Conservation (phyloP, 2,329 filamentous ascomycete genomes). For the Helotiales sp. region DNA sequence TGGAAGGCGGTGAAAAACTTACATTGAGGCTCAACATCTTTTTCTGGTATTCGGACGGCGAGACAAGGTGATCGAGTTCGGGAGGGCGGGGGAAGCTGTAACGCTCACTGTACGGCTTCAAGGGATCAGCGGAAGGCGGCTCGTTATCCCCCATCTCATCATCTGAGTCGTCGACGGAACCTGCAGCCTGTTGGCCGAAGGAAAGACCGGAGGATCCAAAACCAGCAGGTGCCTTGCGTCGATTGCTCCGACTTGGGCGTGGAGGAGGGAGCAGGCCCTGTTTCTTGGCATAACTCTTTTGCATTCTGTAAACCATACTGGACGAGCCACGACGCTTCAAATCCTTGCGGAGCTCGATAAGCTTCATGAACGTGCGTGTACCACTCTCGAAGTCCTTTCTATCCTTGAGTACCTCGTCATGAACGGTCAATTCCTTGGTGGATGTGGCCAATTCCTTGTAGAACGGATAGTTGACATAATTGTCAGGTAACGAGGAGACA, state of each 20-base stretch:
- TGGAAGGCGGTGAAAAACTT: neutral
- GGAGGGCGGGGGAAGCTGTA: neutral
- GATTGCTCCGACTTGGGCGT: neutral
- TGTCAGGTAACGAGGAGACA: neutral
- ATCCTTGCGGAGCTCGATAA: neutral
- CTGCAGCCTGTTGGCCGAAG: neutral
- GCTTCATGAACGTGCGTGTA: neutral
- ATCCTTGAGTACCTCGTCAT: neutral
- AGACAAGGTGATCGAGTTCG: neutral
- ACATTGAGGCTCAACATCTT: neutral
- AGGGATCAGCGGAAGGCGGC: neutral
- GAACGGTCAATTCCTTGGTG: neutral
- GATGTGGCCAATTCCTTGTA: neutral
- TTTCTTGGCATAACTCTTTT: neutral
- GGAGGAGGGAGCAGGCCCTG: neutral
- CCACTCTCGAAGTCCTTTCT: neutral
- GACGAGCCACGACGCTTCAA: neutral
- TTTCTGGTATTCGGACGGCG: neutral
- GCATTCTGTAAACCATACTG: neutral
- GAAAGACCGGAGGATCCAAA: neutral
- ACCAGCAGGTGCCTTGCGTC: neutral
- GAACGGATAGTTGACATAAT: neutral
- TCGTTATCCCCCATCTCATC: neutral
- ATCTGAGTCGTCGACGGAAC: neutral
- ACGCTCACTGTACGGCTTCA: neutral